Evolutionary conservation across 306 rosid genomes (phyloP).

Genomic region (Prunus mira): DNA sequence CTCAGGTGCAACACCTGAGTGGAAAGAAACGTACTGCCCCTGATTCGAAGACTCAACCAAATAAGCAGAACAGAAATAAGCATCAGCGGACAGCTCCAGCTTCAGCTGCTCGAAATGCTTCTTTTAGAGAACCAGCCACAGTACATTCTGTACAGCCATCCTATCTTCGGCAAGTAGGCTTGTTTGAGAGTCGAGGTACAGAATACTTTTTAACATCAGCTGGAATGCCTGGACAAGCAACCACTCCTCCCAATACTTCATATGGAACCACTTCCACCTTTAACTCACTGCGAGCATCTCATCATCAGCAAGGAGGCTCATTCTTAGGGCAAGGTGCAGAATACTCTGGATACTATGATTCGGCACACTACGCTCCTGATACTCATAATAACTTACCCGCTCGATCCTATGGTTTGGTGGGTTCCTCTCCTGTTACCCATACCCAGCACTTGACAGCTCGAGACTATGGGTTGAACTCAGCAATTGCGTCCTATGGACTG

Average conservation of each 20-base stretch:
- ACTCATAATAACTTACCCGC: constrained; percentile 1
- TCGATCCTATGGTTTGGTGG: constrained; percentile 5
- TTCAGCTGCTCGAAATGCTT: constrained; percentile 9
- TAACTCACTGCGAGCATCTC: constrained; percentile 22
- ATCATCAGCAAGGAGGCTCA: constrained; percentile 22
- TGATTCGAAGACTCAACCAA: constrained; percentile 5
- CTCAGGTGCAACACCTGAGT: constrained; percentile 9
- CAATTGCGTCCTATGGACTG: constrained; percentile 3
- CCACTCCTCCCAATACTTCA: constrained; percentile 13
- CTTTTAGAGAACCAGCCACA: constrained; percentile 5
- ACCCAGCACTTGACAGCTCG: constrained; percentile 2
- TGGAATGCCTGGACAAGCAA: constrained; percentile 6
- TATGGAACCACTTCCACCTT: constrained; percentile 10
- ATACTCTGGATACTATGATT: constrained; percentile 19
- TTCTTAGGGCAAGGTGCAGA: constrained; percentile 25
- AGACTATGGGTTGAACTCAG: constrained; percentile 11
- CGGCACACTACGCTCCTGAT: neutral
- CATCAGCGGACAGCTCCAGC: constrained; percentile 4
- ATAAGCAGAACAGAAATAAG: constrained; percentile 18
- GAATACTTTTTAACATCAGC: constrained; percentile 7
- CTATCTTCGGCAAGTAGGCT: constrained; percentile 9
- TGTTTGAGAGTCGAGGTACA: constrained; percentile 16
- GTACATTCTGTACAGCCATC: constrained; percentile 16
- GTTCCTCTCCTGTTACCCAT: constrained; percentile 17
- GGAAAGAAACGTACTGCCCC: constrained; percentile 26